These are phyloP conservation scores for Lachancea fermentati DNA, from an alignment of 805 yeast genomes.

Conservation along the genomic window DNA sequence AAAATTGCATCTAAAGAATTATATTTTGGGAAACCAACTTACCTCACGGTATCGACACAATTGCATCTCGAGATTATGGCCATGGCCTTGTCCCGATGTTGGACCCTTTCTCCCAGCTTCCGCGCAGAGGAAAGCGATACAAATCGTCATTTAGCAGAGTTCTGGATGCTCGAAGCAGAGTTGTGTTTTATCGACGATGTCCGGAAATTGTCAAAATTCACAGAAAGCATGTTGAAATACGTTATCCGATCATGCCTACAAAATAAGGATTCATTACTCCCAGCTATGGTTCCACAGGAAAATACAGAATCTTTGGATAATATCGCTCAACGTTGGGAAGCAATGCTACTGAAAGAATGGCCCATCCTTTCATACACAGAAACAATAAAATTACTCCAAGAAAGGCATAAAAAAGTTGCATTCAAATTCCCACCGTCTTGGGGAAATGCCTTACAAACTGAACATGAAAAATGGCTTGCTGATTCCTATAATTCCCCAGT, in stretches of 20 bases:
- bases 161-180: slow-evolving; percentile 98
- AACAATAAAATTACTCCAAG: slow-evolving; percentile 54
- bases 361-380: slow-evolving; percentile 65
- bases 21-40: slow-evolving; percentile 65
- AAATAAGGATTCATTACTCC: slow-evolving; percentile 22
- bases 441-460: slow-evolving; percentile 74
- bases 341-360: slow-evolving; percentile 51
- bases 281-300: slow-evolving; percentile 12
- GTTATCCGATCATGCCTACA: slow-evolving; percentile 35
- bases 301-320: slow-evolving; percentile 22
- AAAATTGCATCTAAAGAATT: slow-evolving; percentile 15
- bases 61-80: slow-evolving; percentile 81
- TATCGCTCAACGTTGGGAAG: slow-evolving; percentile 53
- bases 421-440: slow-evolving; percentile 45
- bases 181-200: slow-evolving; percentile 59
- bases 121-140: slow-evolving; percentile 93
- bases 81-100: slow-evolving; percentile 69
- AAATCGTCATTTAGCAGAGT: slow-evolving; percentile 84
- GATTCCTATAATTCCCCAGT: slow-evolving; percentile 70
- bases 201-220: slow-evolving; percentile 53
- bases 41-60: slow-evolving; percentile 86
- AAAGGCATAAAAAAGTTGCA: slow-evolving; percentile 28
- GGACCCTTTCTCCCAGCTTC: slow-evolving; percentile 88
- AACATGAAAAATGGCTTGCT: slow-evolving; percentile 90
- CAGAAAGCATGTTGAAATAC: slow-evolving; percentile 63